Percentiles rank a stretch among this genome's conserved stretches.
Evolutionary conservation across 371 early-diverging fungal species (phyloP).

Genomic region (Zopfochytrium polystomum): DNA sequence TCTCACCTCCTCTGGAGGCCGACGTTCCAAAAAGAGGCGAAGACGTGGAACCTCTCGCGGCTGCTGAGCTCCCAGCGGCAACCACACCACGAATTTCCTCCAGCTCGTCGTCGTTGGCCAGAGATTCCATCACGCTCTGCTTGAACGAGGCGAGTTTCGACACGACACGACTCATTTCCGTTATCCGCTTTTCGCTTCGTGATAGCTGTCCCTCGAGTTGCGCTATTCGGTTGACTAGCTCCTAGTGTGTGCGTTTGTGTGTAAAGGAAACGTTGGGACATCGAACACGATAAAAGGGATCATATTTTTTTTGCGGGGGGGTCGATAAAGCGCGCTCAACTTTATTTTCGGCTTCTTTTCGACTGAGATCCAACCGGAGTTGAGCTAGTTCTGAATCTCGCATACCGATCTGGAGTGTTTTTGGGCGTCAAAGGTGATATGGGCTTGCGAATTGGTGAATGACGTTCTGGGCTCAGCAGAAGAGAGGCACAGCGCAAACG

Average conservation of each 20-base stretch:
- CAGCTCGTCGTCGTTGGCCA: slow-evolving; percentile 22
- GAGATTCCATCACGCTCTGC: slow-evolving; percentile 33
- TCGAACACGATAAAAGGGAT: not conserved
- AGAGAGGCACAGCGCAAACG: too few relatives aligned
- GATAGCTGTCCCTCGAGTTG: slow-evolving; percentile 21
- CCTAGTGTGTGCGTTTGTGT: not conserved
- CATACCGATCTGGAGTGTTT: slow-evolving; percentile 15
- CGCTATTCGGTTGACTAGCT: not conserved
- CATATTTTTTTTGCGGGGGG: not conserved
- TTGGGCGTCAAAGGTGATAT: not conserved
- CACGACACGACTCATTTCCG: slow-evolving; percentile 27
- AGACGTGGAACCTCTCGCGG: too few relatives aligned
- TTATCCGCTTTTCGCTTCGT: slow-evolving; percentile 23
- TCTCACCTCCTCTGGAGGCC: too few relatives aligned
- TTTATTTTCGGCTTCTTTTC: slow-evolving; percentile 32
- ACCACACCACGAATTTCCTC: not conserved
- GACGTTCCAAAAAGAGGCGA: too few relatives aligned
- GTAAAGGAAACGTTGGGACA: too few relatives aligned
- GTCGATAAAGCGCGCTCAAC: not conserved
- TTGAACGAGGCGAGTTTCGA: slow-evolving; percentile 37
- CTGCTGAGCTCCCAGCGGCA: too few relatives aligned
- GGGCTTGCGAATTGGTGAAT: too few relatives aligned
- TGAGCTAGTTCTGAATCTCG: slow-evolving; percentile 24
- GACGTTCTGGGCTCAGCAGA: too few relatives aligned
- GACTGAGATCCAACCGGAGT: slow-evolving; percentile 17